phyloP scores from a whole-genome alignment of 139 green algal genomes.

The Haematococcus lacustris region DNA sequence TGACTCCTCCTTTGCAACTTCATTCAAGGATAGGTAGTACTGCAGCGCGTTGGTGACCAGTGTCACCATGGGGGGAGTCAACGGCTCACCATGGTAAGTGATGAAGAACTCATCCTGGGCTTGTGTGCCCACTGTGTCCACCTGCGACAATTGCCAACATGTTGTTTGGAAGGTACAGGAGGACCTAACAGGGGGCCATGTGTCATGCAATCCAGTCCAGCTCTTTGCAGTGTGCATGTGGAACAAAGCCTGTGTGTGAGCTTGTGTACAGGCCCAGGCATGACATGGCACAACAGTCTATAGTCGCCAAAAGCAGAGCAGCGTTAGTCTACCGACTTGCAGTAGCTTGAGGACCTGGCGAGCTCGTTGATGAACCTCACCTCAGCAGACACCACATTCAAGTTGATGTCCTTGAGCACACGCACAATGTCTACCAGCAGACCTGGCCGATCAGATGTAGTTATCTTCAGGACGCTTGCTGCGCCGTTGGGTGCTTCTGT shows the following conservation, averaged over 20 bases:
- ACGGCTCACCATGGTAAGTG: slow-evolving; percentile 86
- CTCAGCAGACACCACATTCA: slow-evolving; percentile 92
- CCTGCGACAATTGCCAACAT: too few species aligned
- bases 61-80: slow-evolving; percentile 73
- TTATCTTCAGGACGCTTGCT: slow-evolving; percentile 46
- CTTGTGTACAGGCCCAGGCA: too few species aligned
- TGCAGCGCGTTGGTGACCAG: slow-evolving; percentile 81
- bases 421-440: slow-evolving; percentile 52
- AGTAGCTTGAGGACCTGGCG: too few species aligned
- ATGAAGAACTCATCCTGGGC: slow-evolving; percentile 78
- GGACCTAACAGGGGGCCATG: too few species aligned
- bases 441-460: slow-evolving; percentile 40
- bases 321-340: too few species aligned
- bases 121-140: slow-evolving; percentile 4
- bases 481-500: slow-evolving; percentile 31
- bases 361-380: too few species aligned
- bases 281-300: too few species aligned
- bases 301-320: too few species aligned
- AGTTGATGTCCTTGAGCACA: slow-evolving; percentile 69
- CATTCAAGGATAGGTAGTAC: slow-evolving; percentile 84
- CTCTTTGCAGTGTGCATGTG: too few species aligned
- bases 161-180: too few species aligned
- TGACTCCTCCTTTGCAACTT: slow-evolving; percentile 85
- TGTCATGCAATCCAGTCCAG: too few species aligned
- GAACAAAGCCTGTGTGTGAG: too few species aligned